Evolutionary conservation across 2,329 filamentous ascomycete species (phyloP).

Genomic region (Hypoxylon sp.): DNA sequence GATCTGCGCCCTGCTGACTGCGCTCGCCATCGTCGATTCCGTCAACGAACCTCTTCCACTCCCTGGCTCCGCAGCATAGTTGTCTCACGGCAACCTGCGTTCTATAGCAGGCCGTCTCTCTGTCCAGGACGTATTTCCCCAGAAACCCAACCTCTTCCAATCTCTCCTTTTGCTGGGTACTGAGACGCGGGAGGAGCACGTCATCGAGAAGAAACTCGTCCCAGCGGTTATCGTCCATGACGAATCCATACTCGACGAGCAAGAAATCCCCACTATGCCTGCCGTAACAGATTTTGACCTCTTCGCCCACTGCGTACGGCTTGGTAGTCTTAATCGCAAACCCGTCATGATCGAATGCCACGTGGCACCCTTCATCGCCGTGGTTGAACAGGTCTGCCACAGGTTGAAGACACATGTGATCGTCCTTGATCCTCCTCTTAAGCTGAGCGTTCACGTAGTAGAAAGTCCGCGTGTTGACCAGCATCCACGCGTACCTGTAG

Average conservation of each 20-base stretch:
- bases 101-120: slow-evolving; percentile 64
- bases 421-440: slow-evolving; percentile 59
- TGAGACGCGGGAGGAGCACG: slow-evolving; percentile 58
- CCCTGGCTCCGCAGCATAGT: slow-evolving; percentile 53
- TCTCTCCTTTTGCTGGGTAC: slow-evolving; percentile 51
- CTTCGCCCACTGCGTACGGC: slow-evolving; percentile 68
- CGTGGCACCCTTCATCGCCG: slow-evolving; percentile 62
- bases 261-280: slow-evolving; percentile 79
- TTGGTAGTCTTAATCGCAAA: slow-evolving; percentile 68
- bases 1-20: slow-evolving; percentile 57
- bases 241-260: slow-evolving; percentile 74
- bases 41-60: slow-evolving; percentile 63
- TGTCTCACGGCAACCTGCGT: slow-evolving; percentile 66
- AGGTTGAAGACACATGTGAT: slow-evolving; percentile 77
- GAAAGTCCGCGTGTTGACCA: slow-evolving; percentile 73
- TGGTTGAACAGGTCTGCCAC: slow-evolving; percentile 80
- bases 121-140: slow-evolving; percentile 65
- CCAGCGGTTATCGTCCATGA: slow-evolving; percentile 61
- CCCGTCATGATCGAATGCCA: slow-evolving; percentile 61
- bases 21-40: slow-evolving; percentile 60
- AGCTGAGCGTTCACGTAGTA: slow-evolving; percentile 65
- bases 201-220: slow-evolving; percentile 64
- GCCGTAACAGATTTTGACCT: slow-evolving; percentile 78
- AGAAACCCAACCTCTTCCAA: slow-evolving; percentile 63
- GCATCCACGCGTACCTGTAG: slow-evolving; percentile 69